Evolutionary conservation across 2,329 filamentous ascomycete genomes (phyloP).

Genomic region (Verticillium nubilum): DNA sequence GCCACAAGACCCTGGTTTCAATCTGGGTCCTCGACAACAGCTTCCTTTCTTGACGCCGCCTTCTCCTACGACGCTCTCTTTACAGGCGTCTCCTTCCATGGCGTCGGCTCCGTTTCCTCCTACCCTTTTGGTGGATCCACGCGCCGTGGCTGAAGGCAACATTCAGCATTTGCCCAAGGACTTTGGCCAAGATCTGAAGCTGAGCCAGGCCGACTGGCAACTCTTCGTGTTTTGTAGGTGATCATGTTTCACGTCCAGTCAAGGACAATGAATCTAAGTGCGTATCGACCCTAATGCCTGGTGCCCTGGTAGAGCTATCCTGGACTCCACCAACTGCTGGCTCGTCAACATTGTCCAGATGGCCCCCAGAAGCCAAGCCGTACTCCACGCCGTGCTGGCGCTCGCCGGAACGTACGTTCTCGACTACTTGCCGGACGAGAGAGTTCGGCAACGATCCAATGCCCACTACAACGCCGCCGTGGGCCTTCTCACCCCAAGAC

Average conservation of each 20-base stretch:
- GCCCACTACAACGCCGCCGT: slow-evolving; percentile 18
- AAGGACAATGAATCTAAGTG: not conserved
- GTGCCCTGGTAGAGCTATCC: slow-evolving; percentile 33
- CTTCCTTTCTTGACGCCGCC: no score
- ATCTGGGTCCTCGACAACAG: no score
- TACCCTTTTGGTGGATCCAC: not conserved
- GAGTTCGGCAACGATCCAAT: slow-evolving; percentile 25
- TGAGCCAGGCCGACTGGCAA: not conserved
- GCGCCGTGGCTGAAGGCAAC: not conserved
- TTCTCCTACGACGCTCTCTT: no score
- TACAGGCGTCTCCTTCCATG: not conserved
- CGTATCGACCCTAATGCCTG: not conserved
- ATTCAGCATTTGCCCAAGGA: not conserved
- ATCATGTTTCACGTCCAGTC: not conserved
- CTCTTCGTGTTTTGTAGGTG: not conserved
- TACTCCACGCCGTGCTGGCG: slow-evolving; percentile 31
- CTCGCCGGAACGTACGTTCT: slow-evolving; percentile 35
- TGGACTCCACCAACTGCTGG: slow-evolving; percentile 32
- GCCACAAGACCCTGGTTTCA: not conserved
- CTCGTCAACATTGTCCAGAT: slow-evolving; percentile 32
- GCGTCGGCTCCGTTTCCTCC: not conserved
- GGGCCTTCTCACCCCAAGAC: slow-evolving; percentile 23
- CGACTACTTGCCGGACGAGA: slow-evolving; percentile 29
- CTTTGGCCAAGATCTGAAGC: not conserved
- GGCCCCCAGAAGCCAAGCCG: slow-evolving; percentile 24